Evolutionary conservation across 495 filamentous ascomycete genomes (phyloP), one percentile per base, ranked within the genome.

Genomic region (Lepidopterella palustris): DNA sequence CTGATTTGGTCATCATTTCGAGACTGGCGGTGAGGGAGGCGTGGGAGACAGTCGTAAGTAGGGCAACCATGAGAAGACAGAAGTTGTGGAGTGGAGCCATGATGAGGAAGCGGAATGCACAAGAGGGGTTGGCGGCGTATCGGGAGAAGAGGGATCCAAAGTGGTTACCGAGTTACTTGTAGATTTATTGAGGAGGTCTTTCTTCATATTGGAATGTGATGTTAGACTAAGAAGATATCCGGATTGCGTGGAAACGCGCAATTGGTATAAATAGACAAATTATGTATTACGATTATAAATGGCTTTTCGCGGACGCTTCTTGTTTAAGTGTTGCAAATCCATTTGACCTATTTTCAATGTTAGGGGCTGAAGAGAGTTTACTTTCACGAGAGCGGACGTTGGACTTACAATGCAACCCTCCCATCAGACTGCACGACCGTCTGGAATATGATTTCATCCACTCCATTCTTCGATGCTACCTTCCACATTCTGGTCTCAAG

Each of bases 401-500:
- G 1, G 6, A 9, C 40, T 57, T 56, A 65, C 55, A 71, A 55
- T 3, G 67, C 69, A 15, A 70, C 58, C 27, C 69, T 21, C 25
- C 69, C 67, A 55, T 70, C 67, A 10, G 54, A 48, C 32, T 66
- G 60, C 13, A 71, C 67, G 27, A 71, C 63, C 8, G 69, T 71
- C 42, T 68, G 61, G 54, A 71, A 71, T 35, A 62, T 45, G 29
- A 70, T 61, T 18, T 70, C 47, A 35, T 70, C 65, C 21, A 68
- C 18, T 20, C 56, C 57, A 53, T 65, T 55, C 20, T 62, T 58
- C 11, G 50, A 58, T 5, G 54, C 65, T 27, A 60, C 52, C 55
- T 68, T 66, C 65, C 65, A 71, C 52, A 71, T 71, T 47, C 60
- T 40, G 45, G 67, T 71, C 53, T 70, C 69, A 21, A 71, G 35